phyloP scores from a whole-genome alignment of 1,284 basidiomycete genomes.

The Bondarzewia mesenterica region DNA sequence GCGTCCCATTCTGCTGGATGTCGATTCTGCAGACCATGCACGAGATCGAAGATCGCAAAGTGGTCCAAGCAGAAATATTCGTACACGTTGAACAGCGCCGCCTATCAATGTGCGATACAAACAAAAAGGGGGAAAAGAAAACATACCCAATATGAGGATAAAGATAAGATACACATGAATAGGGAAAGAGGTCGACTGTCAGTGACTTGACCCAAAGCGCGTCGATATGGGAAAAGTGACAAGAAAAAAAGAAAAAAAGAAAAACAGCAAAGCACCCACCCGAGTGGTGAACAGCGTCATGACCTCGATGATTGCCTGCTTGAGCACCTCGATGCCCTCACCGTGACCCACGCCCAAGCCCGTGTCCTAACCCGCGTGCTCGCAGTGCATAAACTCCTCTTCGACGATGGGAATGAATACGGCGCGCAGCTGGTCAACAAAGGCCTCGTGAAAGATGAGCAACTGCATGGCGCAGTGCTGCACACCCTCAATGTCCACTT shows the following conservation, averaged over 20 bases:
- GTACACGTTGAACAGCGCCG: slow-evolving; percentile 69
- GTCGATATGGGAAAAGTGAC: background rate
- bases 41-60: slow-evolving; percentile 66
- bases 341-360: background rate
- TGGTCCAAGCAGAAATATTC: slow-evolving; percentile 81
- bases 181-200: background rate
- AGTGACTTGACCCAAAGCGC: too few relatives aligned
- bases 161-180: background rate
- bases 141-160: background rate
- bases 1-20: slow-evolving; percentile 68
- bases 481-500: too few relatives aligned
- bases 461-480: slow-evolving; percentile 65
- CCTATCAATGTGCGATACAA: slow-evolving; percentile 40
- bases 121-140: background rate
- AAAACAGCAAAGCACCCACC: background rate
- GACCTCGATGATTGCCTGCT: slow-evolving; percentile 3
- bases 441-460: slow-evolving; percentile 63
- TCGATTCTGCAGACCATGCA: slow-evolving; percentile 55
- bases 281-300: slow-evolving; percentile 6
- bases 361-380: background rate
- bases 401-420: too few relatives aligned
- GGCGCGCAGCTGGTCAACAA: slow-evolving; percentile 24
- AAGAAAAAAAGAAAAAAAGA: too few relatives aligned
- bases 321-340: background rate
- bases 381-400: too few relatives aligned